Base-by-base conservation (phyloP, 2,329 filamentous ascomycete genomes). In the Fusarium incarnatum region DNA sequence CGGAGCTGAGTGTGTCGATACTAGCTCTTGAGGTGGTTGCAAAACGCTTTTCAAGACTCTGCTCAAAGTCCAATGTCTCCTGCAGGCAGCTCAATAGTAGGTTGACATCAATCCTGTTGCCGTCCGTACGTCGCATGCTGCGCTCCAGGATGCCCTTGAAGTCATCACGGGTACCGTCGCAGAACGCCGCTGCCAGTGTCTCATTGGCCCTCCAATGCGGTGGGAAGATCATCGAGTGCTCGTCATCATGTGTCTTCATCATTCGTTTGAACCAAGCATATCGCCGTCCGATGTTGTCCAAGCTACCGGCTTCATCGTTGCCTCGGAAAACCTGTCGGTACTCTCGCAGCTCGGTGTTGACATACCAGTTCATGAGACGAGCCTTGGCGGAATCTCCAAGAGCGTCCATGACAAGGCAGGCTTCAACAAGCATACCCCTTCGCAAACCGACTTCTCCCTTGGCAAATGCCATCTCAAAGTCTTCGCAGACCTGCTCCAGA, bases 201-300 rank as follows among this genome's bases (percentile, higher is more conserved):
- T 99, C 96, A 77, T 94, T 93, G 44, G 97, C 94, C 63, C 91
- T 91, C 96, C 96, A 99, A 69, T 92, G 86, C 0, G 89, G 78
- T 10, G 96, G 96, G 78, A 99, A 99, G 56, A 99, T 92, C 48
- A 85, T 85, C 11, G 92, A 90, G 81, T 98, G 95, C 77, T 98
- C 95, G 47, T 97, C 92, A 75, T 99, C 96, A 79, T 98, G 97
- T 3, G 92, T 93, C 84, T 97, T 97, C 80, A 98, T 86, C 88
- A 95, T 97, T 67, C 97, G 89, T 79, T 93, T 94, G 81, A 98
- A 97, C 96, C 96, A 99, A 8, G 94, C 92, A 79, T 98, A 99
- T 69, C 96, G 86, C 66, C 96, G 88, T 8, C 94, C 94, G 65
- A 99, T 99, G 76, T 99, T 99, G 84, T 99, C 96, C 77, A 99